Evolutionary conservation across 495 filamentous ascomycete species (phyloP).

Genomic region (Thermothielavioides terrestris): DNA sequence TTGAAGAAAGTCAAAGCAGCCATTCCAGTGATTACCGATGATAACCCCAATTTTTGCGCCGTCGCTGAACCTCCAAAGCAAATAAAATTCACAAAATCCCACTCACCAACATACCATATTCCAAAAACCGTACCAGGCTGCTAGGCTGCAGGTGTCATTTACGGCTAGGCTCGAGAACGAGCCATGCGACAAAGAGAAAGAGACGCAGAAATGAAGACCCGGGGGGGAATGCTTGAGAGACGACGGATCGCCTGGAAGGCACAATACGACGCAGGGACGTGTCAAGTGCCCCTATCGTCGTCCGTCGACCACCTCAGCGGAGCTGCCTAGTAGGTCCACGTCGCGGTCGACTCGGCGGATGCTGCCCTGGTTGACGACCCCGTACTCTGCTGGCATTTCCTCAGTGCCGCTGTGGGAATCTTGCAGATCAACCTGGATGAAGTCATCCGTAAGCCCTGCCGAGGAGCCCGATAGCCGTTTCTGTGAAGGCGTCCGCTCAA

Average conservation of each 20-base stretch:
- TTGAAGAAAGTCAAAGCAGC: too few species aligned
- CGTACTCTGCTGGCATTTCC: constrained; percentile 58
- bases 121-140: too few species aligned
- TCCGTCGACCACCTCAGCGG: constrained; percentile 44
- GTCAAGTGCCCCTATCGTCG: constrained; percentile 1
- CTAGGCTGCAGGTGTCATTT: too few species aligned
- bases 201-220: not conserved
- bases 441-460: constrained; percentile 38
- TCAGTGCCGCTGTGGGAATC: constrained; percentile 19
- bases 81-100: constrained; percentile 5
- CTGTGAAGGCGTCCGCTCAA: constrained; percentile 49
- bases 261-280: not conserved
- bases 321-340: constrained; percentile 33
- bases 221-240: not conserved
- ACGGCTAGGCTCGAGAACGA: too few species aligned
- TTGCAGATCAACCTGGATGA: constrained; percentile 25
- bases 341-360: constrained; percentile 47
- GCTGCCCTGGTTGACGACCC: constrained; percentile 66
- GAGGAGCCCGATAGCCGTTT: constrained; percentile 43
- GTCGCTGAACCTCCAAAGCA: constrained; percentile 22
- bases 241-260: not conserved
- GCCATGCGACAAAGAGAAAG: not conserved
- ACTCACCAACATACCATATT: constrained; percentile 14
- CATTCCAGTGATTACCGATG: not conserved
- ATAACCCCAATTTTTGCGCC: constrained; percentile 27